Percentiles rank a stretch among this genome's conserved stretches.
Conservation (phyloP, 306 rosid species). For the Chamaecrista fasciculata region DNA sequence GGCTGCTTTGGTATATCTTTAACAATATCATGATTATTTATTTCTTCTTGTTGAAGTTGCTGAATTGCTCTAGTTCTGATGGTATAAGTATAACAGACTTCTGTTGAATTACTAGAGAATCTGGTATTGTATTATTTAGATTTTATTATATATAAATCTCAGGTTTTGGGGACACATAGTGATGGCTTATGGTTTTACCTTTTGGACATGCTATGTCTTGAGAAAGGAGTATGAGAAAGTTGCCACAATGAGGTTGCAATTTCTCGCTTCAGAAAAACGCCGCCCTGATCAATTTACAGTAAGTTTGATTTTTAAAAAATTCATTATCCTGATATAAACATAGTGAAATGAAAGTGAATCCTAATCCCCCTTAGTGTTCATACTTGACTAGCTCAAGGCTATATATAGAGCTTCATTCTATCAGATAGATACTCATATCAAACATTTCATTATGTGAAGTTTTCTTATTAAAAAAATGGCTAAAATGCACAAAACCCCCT, state of each 20-base stretch:
- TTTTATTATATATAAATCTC: conserved; percentile 22
- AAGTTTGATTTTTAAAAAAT: no score
- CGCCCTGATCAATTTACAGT: conserved; percentile 93
- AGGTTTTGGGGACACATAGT: conserved; percentile 87
- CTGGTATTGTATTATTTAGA: not conserved
- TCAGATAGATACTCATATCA: not conserved
- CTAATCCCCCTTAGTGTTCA: not conserved
- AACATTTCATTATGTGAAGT: conserved; percentile 17
- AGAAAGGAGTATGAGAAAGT: conserved; percentile 72
- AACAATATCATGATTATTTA: not conserved
- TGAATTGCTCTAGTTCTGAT: not conserved
- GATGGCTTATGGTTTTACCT: conserved; percentile 76
- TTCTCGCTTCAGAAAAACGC: conserved; percentile 78
- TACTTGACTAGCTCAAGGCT: conserved; percentile 7
- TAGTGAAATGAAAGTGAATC: not conserved
- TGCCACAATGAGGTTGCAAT: conserved; percentile 78
- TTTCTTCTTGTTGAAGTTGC: no score
- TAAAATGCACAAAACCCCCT: no score
- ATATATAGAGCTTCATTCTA: not conserved
- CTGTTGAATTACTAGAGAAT: conserved; percentile 19
- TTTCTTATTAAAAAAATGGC: conserved; percentile 31
- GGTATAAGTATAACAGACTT: not conserved
- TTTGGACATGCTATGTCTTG: conserved; percentile 86
- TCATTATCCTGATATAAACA: not conserved
- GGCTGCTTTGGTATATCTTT: conserved; percentile 15